phyloP scores from a whole-genome alignment of 345 rosid species.

The Citrus unshiu region DNA sequence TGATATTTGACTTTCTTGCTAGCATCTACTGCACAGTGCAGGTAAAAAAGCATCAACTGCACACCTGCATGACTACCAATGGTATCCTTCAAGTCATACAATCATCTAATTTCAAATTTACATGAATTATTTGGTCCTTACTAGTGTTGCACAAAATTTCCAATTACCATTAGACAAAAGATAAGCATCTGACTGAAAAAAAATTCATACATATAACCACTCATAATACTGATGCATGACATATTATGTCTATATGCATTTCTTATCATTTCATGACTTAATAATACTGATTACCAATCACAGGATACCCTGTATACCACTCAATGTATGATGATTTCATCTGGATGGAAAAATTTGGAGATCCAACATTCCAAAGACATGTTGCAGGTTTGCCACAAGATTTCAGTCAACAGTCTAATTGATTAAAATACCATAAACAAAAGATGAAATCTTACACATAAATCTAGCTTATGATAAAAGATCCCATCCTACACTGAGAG shows the following conservation, averaged over 20 bases:
- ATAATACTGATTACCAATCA: not conserved
- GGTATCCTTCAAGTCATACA: not conserved
- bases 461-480: not conserved
- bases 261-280: constrained; percentile 1
- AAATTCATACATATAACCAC: too few species aligned
- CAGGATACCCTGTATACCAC: constrained; percentile 84
- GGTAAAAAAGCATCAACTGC: not conserved
- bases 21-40: not conserved
- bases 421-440: not conserved
- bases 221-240: not conserved
- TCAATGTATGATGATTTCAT: constrained; percentile 79
- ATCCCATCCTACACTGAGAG: not conserved
- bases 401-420: not conserved
- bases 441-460: not conserved
- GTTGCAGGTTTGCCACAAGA: constrained; percentile 48
- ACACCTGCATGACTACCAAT: not conserved
- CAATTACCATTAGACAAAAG: not conserved
- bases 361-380: constrained; percentile 69
- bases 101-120: not conserved
- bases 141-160: not conserved
- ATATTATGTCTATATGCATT: constrained; percentile 4
- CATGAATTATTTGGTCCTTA: not conserved
- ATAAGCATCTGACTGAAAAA: too few species aligned
- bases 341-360: constrained; percentile 86
- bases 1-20: not conserved